Evolutionary conservation across 768 basidiomycete genomes (phyloP), one percentile per base, ranked within the genome.

Genomic region (Suillus subalutaceus): DNA sequence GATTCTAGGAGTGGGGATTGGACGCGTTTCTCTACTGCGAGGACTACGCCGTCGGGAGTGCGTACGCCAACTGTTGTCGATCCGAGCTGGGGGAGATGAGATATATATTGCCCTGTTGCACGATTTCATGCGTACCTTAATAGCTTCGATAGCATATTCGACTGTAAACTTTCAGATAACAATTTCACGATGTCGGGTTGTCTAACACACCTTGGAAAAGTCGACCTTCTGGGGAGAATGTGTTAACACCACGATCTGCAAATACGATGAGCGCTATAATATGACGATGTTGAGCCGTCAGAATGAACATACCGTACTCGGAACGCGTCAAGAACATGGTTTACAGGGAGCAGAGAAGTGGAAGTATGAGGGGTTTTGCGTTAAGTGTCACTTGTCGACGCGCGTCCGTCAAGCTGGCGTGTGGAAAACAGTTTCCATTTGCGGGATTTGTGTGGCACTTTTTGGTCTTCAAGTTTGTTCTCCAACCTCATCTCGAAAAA

Each of bases 121-220:
- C 6, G 72, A 62, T 26, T 2, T 15, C 4, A n/a, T 53, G 56
- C 64, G 56, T 26, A 96, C 96, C 81, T 97, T 99, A 79, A 99
- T 99, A 9, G 97, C 97, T 75, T 99, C 97, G 77, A 99, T 99
- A 62, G 97, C 97, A 84, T 99, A 99, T 81, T 99, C 97, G 79
- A 99, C 97, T 98, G 71, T 2, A 41, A 32, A 43, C 16, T 64
- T 46, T 61, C 46, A 78, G 26, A 76, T 74, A 63, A 23, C 37
- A 63, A 16, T 35, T 56, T 63, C 37, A 58, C 12, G 32, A 48
- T 63, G 63, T 30, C 58, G 48, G 44, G 23, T 48, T 23, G 15
- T 53, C 18, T 7, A 18, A 73, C 81, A 59, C 69, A 96, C 97
- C 97, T 89, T 99, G 97, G 82, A 98, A 99, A 68, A 99, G 81